Percentiles rank a stretch among this genome's conserved stretches.
phyloP scores from a whole-genome alignment of 192 early-diverging fungal species.

The Linnemannia zychae region DNA sequence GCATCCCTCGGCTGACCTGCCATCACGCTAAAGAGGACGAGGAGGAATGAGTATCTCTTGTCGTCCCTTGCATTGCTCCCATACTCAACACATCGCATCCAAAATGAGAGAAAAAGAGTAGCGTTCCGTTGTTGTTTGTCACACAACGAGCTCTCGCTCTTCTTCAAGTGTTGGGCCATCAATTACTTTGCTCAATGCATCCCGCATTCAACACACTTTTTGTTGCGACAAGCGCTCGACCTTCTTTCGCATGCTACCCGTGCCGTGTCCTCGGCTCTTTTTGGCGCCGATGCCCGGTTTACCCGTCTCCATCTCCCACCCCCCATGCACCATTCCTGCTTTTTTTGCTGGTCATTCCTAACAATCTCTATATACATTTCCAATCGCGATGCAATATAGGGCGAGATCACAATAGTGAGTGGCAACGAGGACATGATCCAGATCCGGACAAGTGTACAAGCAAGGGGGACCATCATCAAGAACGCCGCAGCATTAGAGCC shows the following conservation, averaged over 20 bases:
- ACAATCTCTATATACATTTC: neutral
- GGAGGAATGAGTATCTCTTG: neutral
- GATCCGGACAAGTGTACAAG: conserved; percentile 50
- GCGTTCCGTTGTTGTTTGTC: neutral
- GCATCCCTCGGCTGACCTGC: neutral
- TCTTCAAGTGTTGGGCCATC: neutral
- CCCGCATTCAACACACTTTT: neutral
- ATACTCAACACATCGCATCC: neutral
- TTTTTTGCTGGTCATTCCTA: neutral
- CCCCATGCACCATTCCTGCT: neutral
- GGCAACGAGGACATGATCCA: conserved; percentile 54
- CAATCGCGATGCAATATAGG: too few relatives aligned
- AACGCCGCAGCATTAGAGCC: conserved; percentile 54
- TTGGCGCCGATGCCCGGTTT: neutral
- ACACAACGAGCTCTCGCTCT: neutral
- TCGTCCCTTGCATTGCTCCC: neutral
- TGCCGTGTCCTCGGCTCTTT: neutral
- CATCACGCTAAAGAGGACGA: neutral
- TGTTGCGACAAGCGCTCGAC: neutral
- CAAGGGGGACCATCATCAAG: conserved; percentile 36
- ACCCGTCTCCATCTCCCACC: neutral
- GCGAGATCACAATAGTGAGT: conserved; percentile 53
- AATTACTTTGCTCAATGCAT: neutral
- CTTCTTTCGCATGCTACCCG: neutral
- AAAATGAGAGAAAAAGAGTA: neutral